Evolutionary conservation across 331 rosid genomes (phyloP), one percentile per base, ranked within the genome.

Genomic region (Phaseolus coccineus): DNA sequence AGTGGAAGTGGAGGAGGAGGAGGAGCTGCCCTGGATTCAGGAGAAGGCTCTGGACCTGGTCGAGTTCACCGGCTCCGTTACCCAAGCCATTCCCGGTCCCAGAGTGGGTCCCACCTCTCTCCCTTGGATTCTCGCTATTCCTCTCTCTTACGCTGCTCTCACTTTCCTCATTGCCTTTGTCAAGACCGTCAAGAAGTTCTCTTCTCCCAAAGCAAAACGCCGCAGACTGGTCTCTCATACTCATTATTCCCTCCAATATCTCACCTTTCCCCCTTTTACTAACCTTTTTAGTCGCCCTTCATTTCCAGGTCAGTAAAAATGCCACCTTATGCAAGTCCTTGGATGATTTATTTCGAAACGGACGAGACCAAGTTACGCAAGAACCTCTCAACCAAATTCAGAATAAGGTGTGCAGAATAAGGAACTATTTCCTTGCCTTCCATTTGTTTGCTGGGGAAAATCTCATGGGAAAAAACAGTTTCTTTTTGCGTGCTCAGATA

Each of bases 31-130:
- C 0, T 95, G 98, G 98, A 89, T 93, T 87, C 99, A 95, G 83
- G 99, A 95, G 63, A 95, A 95, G 86, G 97, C 99, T 48, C 53
- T 95, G 82, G 99, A 95, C 90, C 48, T 95, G 0, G 97, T 95
- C 35, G 99, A 95, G 81, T 95, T 93, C 91, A 88, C 99, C 0
- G 99, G 99, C 39, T 87, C 99, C 1, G 97, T 93, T 25, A 86
- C 99, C 11, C 99, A 91, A 73, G 93, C 97, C 22, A 77, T 95
- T 84, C 97, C 97, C 10, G 99, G 99, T 0, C 99, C 99, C 2
- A 79, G 97, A 82, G 99, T 95, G 35, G 97, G 99, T 30, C 72
- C 90, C 80, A 95, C 91, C 74, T 86, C 96, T 3, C 84, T 95
- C 52, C 99, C 97, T 59, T 95, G 97, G 99, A 88, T 95, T 80